Percentiles rank a stretch among this genome's conserved stretches.
Conservation (phyloP, 2,329 filamentous ascomycete species). For the Neoascochyta sp. region DNA sequence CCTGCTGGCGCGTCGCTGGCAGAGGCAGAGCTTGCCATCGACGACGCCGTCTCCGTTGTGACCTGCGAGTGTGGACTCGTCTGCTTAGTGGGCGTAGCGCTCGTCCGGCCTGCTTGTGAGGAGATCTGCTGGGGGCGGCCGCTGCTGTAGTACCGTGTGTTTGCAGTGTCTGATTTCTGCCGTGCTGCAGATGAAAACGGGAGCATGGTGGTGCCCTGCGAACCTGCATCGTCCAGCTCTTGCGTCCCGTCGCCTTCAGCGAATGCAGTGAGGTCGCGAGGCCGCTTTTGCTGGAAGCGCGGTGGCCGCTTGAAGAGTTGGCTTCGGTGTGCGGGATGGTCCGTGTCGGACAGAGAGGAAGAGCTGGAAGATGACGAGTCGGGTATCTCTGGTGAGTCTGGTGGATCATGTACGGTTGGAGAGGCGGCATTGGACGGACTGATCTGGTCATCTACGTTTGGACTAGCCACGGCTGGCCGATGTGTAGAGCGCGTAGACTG, state of each 20-base stretch:
- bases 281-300: constrained; percentile 31
- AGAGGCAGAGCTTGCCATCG: constrained; percentile 50
- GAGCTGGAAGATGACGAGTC: constrained; percentile 30
- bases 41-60: constrained; percentile 43
- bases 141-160: constrained; percentile 12
- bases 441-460: constrained; percentile 12
- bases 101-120: no score
- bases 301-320: constrained; percentile 45
- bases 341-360: constrained; percentile 34
- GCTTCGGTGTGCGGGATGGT: constrained; percentile 41
- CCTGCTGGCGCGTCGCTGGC: constrained; percentile 23
- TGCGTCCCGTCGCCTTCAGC: constrained; percentile 32
- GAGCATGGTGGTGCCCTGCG: constrained; percentile 42
- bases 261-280: constrained; percentile 23
- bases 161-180: constrained; percentile 5
- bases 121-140: constrained; percentile 4
- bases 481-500: constrained; percentile 26
- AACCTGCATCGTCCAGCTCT: constrained; percentile 53
- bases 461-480: constrained; percentile 18
- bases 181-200: constrained; percentile 41
- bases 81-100: constrained; percentile 6
- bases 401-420: constrained; percentile 8
- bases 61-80: constrained; percentile 18
- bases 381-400: constrained; percentile 20
- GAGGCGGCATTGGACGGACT: constrained; percentile 6